Percentiles rank a stretch among this genome's conserved stretches.
These are phyloP conservation scores for Tuber microsphaerosporum DNA, from an alignment of 495 filamentous ascomycete genomes.

Conservation along the genomic window DNA sequence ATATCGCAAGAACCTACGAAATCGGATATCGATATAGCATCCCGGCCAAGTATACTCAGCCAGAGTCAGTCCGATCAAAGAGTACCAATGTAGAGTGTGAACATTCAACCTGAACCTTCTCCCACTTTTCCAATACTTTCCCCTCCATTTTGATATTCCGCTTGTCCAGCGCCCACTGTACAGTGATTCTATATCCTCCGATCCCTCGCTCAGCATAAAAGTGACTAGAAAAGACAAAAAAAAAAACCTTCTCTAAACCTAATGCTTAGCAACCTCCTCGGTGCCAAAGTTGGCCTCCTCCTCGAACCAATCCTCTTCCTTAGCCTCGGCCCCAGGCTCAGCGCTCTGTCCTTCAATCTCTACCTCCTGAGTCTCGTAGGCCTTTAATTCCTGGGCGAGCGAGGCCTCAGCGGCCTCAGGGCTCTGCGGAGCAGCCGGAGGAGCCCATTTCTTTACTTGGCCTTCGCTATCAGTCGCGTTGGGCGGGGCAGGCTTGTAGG, in stretches of 20 bases:
- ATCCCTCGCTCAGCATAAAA: neutral
- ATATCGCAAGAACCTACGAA: neutral
- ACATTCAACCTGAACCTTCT: neutral
- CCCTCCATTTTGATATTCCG: neutral
- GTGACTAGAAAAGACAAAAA: neutral
- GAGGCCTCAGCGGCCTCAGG: conserved; percentile 74
- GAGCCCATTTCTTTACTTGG: conserved; percentile 79
- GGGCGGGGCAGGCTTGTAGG: conserved; percentile 77
- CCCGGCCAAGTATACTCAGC: neutral
- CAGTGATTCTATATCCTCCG: neutral
- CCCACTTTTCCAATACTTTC: neutral
- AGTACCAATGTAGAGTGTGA: neutral
- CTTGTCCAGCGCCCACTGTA: neutral
- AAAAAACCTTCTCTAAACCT: conserved; percentile 6
- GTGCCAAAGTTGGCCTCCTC: conserved; percentile 55
- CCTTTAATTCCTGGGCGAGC: conserved; percentile 77
- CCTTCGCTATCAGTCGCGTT: conserved; percentile 82
- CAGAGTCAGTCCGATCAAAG: neutral
- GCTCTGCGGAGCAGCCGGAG: conserved; percentile 69
- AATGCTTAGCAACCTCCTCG: neutral
- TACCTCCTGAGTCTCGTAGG: conserved; percentile 85
- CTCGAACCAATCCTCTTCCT: conserved; percentile 68
- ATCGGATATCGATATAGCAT: neutral
- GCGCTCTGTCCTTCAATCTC: conserved; percentile 82
- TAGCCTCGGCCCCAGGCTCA: conserved; percentile 46